Conservation (phyloP, 306 rosid genomes). For the Castanea mollissima region DNA sequence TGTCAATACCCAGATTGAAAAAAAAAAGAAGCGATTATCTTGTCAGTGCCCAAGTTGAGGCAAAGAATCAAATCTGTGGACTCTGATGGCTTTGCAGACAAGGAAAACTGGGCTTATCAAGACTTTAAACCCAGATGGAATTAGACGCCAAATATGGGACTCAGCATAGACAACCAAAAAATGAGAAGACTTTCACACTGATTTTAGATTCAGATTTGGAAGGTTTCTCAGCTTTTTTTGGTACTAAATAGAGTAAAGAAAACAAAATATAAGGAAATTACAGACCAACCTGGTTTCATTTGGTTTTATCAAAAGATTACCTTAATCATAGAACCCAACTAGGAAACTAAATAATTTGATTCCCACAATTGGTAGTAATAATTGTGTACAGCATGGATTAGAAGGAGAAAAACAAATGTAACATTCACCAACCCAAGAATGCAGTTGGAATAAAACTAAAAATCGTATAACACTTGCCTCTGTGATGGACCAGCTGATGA, state of each 20-base stretch:
- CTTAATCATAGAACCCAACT: constrained; percentile 12
- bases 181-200: constrained; percentile 6
- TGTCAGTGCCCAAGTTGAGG: constrained; percentile 24
- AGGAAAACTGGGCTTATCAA: constrained; percentile 17
- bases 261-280: neutral
- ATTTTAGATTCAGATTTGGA: constrained; percentile 30
- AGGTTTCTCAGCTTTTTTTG: constrained; percentile 20
- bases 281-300: constrained; percentile 23
- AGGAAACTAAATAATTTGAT: constrained; percentile 11
- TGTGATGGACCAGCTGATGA: constrained; percentile 78
- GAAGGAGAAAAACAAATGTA: constrained; percentile 22
- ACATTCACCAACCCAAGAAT: constrained; percentile 36
- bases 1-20: constrained; percentile 22
- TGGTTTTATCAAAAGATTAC: constrained; percentile 16
- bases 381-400: constrained; percentile 24
- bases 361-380: constrained; percentile 19
- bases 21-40: neutral
- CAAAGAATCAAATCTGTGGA: constrained; percentile 21
- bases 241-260: constrained; percentile 11
- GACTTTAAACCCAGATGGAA: constrained; percentile 8
- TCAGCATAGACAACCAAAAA: constrained; percentile 26
- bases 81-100: too few species aligned
- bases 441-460: neutral
- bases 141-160: constrained; percentile 25
- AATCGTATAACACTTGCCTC: constrained; percentile 61